Base-by-base conservation (phyloP, 2,329 filamentous ascomycete genomes). In the Pseudogymnoascus sp. region DNA sequence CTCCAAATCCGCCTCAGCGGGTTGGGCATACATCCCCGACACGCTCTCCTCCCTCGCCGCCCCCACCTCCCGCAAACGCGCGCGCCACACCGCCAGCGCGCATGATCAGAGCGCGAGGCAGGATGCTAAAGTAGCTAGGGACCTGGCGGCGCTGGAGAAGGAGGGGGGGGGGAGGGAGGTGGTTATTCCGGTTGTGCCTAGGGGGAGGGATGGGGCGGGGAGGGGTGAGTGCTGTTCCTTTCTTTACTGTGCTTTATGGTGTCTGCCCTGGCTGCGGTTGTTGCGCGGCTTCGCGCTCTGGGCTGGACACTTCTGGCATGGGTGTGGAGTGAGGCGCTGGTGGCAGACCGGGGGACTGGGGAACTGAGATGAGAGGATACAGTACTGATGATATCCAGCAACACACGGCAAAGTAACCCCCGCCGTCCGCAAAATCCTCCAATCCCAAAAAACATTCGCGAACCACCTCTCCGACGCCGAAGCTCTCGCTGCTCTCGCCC, bases 21-120 rank as follows among this genome's bases (percentile, higher is more conserved):
- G 93, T 71, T 97, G 92, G 89, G 91, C 91, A 11, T 96, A 96
- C 73, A 90, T 97, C 1, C 87, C 92, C 31, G 91, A 96, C 72
- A 86, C 83, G 14, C 80, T 83, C 11, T 80, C 84, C 8, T 81
- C 82, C 68, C 74, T 78, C 60, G 73, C 79, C 61, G 76, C 75
- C 65, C 80, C 77, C 64, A 76, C 78, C 67, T 83, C 82, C 79
- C 83, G 89, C 66, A 96, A 95, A 76, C 88, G 91, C 70, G 86
- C 84, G 31, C 83, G 84, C 18, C 82, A 89, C 66, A 83, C 80
- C 70, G 69, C 69, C 12, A 78, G 76, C 60, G 77, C 78, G 28
- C 82, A 84, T 67, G 90, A 95, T 69, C 81, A 91, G 56, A 88
- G 85, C 33, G 89, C 90, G n/a, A 83, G 91, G 62, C 90, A 95